Percentiles rank a stretch among this genome's conserved stretches.
These are phyloP conservation scores for Cryomyces minteri DNA, from an alignment of 495 filamentous ascomycete genomes.

Conservation along the genomic window DNA sequence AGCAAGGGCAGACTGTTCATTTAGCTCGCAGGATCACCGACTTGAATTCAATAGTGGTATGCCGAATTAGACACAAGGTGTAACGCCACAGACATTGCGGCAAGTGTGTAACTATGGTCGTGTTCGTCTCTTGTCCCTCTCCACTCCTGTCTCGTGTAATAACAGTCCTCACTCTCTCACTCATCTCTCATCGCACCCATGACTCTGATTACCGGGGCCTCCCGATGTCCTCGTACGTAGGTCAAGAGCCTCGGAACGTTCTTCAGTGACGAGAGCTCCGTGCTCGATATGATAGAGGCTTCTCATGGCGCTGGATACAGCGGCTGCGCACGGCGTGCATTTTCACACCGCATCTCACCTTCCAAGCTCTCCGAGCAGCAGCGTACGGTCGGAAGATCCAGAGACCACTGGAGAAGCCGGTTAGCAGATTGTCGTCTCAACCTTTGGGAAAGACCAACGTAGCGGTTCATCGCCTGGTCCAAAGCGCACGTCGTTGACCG, in stretches of 20 bases:
- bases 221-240: background rate
- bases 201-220: background rate
- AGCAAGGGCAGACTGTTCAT: too few relatives aligned
- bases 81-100: too few relatives aligned
- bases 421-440: background rate
- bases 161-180: background rate
- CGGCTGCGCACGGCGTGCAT: background rate
- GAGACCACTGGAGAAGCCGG: constrained; percentile 8
- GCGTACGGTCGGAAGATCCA: constrained; percentile 20
- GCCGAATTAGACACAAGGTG: too few relatives aligned
- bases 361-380: constrained; percentile 20
- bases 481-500: constrained; percentile 89
- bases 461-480: constrained; percentile 69
- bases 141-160: too few relatives aligned
- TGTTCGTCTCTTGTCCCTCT: too few relatives aligned
- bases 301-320: too few relatives aligned
- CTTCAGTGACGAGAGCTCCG: background rate
- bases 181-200: background rate
- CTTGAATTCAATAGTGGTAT: too few relatives aligned
- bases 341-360: constrained; percentile 8
- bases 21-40: too few relatives aligned
- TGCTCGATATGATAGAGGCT: too few relatives aligned
- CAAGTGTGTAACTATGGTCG: too few relatives aligned
- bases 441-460: constrained; percentile 36
- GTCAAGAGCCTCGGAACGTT: background rate